Evolutionary conservation across 2,329 filamentous ascomycete species (phyloP), one percentile per base, ranked within the genome.

Genomic region (Colletotrichum liaoningense): DNA sequence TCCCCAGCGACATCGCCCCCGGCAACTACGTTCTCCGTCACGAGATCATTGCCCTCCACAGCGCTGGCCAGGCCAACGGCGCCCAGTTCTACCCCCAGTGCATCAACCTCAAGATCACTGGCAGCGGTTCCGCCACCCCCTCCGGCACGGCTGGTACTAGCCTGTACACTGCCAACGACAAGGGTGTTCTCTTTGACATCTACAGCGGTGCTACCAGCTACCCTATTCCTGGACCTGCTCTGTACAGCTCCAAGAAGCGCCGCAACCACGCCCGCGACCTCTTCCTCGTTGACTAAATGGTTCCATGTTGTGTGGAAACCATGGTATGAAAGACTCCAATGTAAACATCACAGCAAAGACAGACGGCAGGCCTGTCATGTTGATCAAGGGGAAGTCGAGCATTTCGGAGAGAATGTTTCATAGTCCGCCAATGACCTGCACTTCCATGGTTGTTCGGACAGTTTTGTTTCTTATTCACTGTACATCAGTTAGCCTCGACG

Each of bases 21-120:
- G 88, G 88, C 62, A 85, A 88, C 77, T 90, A 90, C 77, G 86
- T 90, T 69, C 83, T 89, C 62, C 85, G 88, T 67, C 86, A 88
- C 79, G 88, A 90, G 81, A 87, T 89, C 78, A 87, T 90, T 67
- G 88, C 85, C 30, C 85, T 89, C 19, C 88, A 90, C 83, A 83
- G 83, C 33, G 87, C 83, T n/a, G 84, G 81, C 5, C 75, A 79
- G 35, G 67, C 55, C 65, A 79, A 81, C 24, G 84, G 84, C 67
- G 87, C 87, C 4, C 87, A 89, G 79, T 82, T 83, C 69, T 88
- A 89, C 78, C 86, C 87, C 26, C 85, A 88, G 81, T 89, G 87
- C 77, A 81, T 87, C 74, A 87, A 87, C 77, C 78, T 88, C 63
- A 80, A 85, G 76, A 83, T 88, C 66, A 83, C 81, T 60, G 86